phyloP scores from a whole-genome alignment of 2,329 filamentous ascomycete genomes.

The Septoria linicola region DNA sequence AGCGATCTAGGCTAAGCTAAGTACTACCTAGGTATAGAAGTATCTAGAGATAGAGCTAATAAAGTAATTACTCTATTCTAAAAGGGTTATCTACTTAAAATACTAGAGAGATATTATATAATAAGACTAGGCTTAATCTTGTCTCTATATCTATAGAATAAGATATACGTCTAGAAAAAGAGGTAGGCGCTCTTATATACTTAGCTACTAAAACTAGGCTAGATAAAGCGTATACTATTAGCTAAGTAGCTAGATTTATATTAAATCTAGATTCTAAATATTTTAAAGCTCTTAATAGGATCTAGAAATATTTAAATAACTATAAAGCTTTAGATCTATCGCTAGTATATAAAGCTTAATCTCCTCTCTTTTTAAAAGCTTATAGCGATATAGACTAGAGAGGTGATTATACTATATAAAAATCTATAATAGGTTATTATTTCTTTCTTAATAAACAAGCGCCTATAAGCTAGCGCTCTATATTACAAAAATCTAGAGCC shows the following conservation, averaged over 20 bases:
- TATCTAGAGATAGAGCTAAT: slow-evolving; percentile 13
- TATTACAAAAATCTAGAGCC: slow-evolving; percentile 4
- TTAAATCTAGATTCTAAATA: slow-evolving; percentile 6
- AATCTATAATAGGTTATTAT: not conserved
- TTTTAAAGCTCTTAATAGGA: slow-evolving; percentile 14
- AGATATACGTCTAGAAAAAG: slow-evolving; percentile 10
- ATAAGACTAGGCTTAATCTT: slow-evolving; percentile 11
- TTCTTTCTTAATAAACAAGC: too few species aligned
- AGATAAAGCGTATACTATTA: slow-evolving; percentile 2
- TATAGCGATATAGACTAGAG: slow-evolving; percentile 9
- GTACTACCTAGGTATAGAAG: slow-evolving; percentile 11
- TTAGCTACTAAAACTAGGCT: not conserved
- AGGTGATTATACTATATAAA: slow-evolving; percentile 7
- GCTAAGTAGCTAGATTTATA: slow-evolving; percentile 8
- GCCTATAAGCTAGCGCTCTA: too few species aligned
- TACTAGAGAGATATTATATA: slow-evolving; percentile 13
- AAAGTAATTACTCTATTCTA: slow-evolving; percentile 9
- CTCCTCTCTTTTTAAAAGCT: not conserved
- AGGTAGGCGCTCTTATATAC: slow-evolving; percentile 10
- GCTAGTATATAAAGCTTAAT: slow-evolving; percentile 10
- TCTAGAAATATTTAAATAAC: slow-evolving; percentile 15
- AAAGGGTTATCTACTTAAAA: slow-evolving; percentile 12
- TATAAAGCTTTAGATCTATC: not conserved
- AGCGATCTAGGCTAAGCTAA: slow-evolving; percentile 8
- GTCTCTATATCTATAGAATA: slow-evolving; percentile 12